Evolutionary conservation across 2,329 filamentous ascomycete species (phyloP).

Genomic region (Ascochyta rabiei): DNA sequence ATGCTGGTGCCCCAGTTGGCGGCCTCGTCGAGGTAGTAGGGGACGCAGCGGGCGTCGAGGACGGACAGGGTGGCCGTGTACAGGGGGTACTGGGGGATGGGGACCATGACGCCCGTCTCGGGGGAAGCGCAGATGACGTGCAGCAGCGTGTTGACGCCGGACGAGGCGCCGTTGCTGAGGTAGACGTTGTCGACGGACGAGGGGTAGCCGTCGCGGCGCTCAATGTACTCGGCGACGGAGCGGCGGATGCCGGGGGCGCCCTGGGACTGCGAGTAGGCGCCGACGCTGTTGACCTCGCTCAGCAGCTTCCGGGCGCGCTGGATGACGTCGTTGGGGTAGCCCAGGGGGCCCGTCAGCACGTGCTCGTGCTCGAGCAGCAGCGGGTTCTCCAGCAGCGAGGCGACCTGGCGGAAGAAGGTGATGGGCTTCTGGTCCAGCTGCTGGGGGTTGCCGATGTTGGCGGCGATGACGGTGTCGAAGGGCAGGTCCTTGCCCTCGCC

Average conservation of each 20-base stretch:
- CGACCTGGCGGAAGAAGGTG: conserved; percentile 97
- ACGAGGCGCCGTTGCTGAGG: conserved; percentile 88
- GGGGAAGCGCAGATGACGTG: conserved; percentile 82
- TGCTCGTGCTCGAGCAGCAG: conserved; percentile 80
- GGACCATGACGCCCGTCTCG: conserved; percentile 83
- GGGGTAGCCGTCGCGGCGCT: conserved; percentile 87
- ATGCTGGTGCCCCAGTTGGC: conserved; percentile 88
- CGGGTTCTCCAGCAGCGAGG: conserved; percentile 92
- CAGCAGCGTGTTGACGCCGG: conserved; percentile 91
- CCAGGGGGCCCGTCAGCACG: conserved; percentile 74
- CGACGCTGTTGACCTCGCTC: conserved; percentile 84
- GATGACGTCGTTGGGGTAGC: conserved; percentile 89
- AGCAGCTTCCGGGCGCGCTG: conserved; percentile 81
- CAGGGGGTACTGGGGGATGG: conserved; percentile 96
- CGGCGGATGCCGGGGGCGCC: conserved; percentile 86
- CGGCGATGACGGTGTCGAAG: conserved; percentile 89
- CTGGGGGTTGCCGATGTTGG: conserved; percentile 99
- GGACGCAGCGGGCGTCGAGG: conserved; percentile 83
- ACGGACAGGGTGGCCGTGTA: conserved; percentile 93
- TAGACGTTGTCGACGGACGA: conserved; percentile 83
- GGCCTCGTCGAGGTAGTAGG: conserved; percentile 90
- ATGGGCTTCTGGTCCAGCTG: conserved; percentile 99
- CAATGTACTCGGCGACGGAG: conserved; percentile 90
- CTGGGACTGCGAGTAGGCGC: conserved; percentile 94
- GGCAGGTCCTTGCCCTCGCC: conserved; percentile 71